Evolutionary conservation across 192 early-diverging fungal genomes (phyloP).

Genomic region (Fimicolochytrium jonesii): DNA sequence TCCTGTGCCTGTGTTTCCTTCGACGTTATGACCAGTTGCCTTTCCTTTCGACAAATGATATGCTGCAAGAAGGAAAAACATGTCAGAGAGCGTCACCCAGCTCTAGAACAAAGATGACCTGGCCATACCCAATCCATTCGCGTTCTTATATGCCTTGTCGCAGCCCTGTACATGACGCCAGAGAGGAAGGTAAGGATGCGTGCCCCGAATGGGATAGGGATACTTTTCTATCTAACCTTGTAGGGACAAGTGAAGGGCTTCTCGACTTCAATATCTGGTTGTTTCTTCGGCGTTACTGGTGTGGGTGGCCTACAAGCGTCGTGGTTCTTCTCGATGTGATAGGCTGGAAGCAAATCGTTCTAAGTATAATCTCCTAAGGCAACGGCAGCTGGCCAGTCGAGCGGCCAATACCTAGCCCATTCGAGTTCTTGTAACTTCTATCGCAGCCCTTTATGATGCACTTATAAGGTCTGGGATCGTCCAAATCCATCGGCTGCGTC

Average conservation of each 20-base stretch:
- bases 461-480: constrained; percentile 32
- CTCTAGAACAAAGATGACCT: not conserved
- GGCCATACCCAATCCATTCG: constrained; percentile 26
- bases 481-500: constrained; percentile 38
- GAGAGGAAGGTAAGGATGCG: not conserved
- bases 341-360: constrained; percentile 6
- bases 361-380: not conserved
- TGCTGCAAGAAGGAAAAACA: not conserved
- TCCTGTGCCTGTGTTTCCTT: not conserved
- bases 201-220: not conserved
- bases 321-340: constrained; percentile 31
- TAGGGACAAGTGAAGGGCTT: constrained; percentile 28
- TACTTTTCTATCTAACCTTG: no score
- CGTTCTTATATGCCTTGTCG: constrained; percentile 33
- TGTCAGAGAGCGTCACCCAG: no score
- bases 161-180: constrained; percentile 8
- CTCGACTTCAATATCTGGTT: not conserved
- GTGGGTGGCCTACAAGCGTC: not conserved
- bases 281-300: not conserved
- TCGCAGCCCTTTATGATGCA: constrained; percentile 15
- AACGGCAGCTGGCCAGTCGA: not conserved
- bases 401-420: constrained; percentile 19
- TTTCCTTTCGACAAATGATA: constrained; percentile 29
- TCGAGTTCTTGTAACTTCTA: constrained; percentile 29
- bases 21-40: constrained; percentile 10